A percentile compares a stretch with the other conserved stretches of the same genome.
These are phyloP conservation scores for Aspergillus coremiiformis DNA, from an alignment of 495 filamentous ascomycete genomes.

Conservation along the genomic window DNA sequence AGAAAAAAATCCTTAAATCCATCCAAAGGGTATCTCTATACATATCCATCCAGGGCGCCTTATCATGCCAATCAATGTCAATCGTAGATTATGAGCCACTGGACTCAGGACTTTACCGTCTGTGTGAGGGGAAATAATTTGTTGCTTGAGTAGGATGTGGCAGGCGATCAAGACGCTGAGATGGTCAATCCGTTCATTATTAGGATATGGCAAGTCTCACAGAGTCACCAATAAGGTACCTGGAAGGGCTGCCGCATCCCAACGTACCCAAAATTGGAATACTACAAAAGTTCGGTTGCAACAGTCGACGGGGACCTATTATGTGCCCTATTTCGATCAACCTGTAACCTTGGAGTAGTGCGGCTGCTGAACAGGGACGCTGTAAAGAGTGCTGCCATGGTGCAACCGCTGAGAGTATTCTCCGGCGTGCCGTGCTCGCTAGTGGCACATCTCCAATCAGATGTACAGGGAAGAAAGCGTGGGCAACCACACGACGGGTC, in stretches of 20 bases:
- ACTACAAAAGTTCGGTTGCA: background rate
- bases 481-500: background rate
- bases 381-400: background rate
- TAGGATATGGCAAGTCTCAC: background rate
- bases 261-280: background rate
- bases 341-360: background rate
- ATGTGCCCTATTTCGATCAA: background rate
- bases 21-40: conserved; percentile 11
- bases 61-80: background rate
- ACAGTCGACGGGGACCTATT: background rate
- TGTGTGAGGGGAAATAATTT: background rate
- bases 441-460: background rate
- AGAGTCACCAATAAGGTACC: background rate
- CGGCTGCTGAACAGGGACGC: background rate
- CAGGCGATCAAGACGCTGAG: background rate
- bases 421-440: background rate
- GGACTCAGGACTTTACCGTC: background rate
- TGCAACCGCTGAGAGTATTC: background rate
- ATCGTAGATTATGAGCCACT: background rate
- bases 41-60: background rate
- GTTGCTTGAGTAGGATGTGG: background rate
- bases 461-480: background rate
- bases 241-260: background rate
- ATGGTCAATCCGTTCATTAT: background rate
- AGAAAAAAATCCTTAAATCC: conserved; percentile 6